Base-by-base conservation (phyloP, 2,329 filamentous ascomycete species). In the Fusarium verrucosum region DNA sequence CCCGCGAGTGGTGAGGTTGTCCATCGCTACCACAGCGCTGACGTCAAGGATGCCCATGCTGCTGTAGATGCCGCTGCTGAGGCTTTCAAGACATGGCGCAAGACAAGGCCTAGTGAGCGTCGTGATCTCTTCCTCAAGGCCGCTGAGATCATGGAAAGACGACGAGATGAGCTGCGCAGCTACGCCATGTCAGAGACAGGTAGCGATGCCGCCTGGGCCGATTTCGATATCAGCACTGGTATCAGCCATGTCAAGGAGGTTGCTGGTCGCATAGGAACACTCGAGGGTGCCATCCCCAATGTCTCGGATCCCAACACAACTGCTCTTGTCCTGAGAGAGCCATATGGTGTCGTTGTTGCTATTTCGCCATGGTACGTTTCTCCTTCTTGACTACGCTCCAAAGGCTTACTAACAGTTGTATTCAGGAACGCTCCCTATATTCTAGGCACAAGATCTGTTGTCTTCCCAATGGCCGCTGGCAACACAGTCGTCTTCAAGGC, bases 401-500 rank as follows among this genome's bases (percentile, higher is more conserved):
- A 8, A 14, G 5, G 2, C n/a, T 30, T 16, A 32, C 23, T 28
- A n/a, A 37, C 37, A 64, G 47, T n/a, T 35, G 16, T 25, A 4
- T 17, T 20, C 28, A 86, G 85, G 84, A 87, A 89, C 65, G 83
- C 85, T 2, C 80, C 85, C 3, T 82, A 83, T 61, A 82, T 87
- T 56, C 78, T 88, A 11, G 83, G 83, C 17, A 72, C 81, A 23
- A 79, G 86, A 38, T 75, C 83, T 5, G 83, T 91, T 20, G 77
- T 83, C 10, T 86, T 84, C 62, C 88, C 92, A 4, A 80, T 95
- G 5, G 92, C 92, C 4, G 87, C 86, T 1, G 91, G 91, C n/a
- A 94, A 94, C 76, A 92, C 91, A 0, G 84, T 86, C 17, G 82
- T 94, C 13, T 78, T 94, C 60, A 94, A 94, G 75, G 89, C 85